These are phyloP conservation scores for Straminergon stramineum DNA, from an alignment of 225 moss, liverwort and hornwort species.

Conservation along the genomic window DNA sequence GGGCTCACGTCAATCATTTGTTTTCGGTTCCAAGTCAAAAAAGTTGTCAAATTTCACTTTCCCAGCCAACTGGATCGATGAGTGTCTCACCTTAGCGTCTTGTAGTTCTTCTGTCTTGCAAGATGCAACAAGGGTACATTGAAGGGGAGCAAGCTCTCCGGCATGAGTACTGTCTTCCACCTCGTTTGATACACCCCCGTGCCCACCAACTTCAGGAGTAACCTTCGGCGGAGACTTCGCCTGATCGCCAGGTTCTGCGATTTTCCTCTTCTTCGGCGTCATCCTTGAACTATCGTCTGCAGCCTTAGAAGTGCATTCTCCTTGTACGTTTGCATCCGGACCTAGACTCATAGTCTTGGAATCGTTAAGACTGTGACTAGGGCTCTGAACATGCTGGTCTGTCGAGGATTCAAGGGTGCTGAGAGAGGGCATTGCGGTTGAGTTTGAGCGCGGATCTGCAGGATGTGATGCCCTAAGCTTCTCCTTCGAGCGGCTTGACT, in stretches of 20 bases:
- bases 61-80: background rate
- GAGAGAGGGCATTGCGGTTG: background rate
- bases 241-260: background rate
- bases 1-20: background rate
- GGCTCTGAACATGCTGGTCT: background rate
- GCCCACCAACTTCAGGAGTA: background rate
- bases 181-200: background rate
- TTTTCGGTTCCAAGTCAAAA: background rate
- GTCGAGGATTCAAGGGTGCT: background rate
- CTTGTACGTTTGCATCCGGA: background rate
- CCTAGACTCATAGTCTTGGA: background rate
- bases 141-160: background rate
- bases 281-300: background rate
- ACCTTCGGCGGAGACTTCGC: background rate
- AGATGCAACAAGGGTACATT: background rate
- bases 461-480: background rate
- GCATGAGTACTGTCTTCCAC: background rate
- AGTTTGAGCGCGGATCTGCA: background rate
- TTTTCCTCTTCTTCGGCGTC: constrained; percentile 23
- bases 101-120: constrained; percentile 1
- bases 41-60: background rate
- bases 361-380: background rate
- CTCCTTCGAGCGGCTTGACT: constrained; percentile 23
- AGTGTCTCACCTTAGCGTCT: constrained; percentile 19
- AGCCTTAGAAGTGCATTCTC: background rate